phyloP scores from a whole-genome alignment of 768 basidiomycete genomes.

The Omphalotus guepiniiformis region DNA sequence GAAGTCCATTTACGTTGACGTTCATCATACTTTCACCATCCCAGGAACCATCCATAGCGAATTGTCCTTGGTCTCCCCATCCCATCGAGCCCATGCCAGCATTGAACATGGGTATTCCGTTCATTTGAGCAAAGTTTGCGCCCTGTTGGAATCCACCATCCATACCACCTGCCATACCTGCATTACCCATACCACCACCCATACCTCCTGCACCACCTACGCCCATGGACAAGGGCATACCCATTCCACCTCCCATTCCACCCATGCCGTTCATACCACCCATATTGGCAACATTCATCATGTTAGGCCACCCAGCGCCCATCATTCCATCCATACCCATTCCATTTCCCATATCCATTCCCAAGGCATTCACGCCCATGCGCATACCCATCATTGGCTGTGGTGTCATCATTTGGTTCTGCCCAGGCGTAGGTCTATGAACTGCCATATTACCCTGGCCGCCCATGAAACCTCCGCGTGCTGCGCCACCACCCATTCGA shows the following conservation, averaged over 20 bases:
- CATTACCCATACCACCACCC: neutral
- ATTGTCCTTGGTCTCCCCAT: conserved; percentile 7
- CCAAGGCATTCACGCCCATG: conserved; percentile 10
- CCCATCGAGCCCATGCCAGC: conserved; percentile 2
- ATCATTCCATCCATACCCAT: conserved; percentile 15
- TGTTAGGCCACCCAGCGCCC: neutral
- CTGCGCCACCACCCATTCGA: conserved; percentile 14
- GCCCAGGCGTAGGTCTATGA: neutral
- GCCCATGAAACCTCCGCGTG: conserved; percentile 5
- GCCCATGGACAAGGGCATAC: conserved; percentile 14
- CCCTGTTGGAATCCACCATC: neutral
- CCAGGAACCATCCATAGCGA: conserved; percentile 4
- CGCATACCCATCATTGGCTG: conserved; percentile 2
- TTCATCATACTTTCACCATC: conserved; percentile 9
- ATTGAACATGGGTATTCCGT: conserved; percentile 7
- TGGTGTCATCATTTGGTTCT: conserved; percentile 18
- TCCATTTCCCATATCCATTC: conserved; percentile 12
- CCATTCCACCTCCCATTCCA: conserved; percentile 12
- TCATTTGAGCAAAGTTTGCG: neutral
- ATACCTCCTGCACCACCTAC: conserved; percentile 15
- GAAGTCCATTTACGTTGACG: neutral
- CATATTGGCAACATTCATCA: conserved; percentile 2
- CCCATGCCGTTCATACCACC: conserved; percentile 9
- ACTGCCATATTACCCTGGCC: neutral
- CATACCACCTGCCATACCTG: neutral